phyloP scores from a whole-genome alignment of 306 rosid genomes.

The Castanea mollissima region DNA sequence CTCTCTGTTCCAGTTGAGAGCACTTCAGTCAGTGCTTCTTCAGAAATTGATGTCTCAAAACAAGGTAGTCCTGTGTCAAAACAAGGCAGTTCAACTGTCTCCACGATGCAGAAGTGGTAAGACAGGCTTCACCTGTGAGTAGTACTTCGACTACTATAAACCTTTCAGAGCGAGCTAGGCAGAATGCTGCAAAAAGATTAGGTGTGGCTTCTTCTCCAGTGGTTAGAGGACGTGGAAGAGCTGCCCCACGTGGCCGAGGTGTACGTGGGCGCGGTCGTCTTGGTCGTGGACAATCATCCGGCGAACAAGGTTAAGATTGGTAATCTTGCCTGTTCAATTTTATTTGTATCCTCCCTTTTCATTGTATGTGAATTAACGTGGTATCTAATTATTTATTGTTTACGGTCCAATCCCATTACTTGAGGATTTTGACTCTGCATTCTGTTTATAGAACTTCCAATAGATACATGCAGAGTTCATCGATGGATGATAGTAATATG shows the following conservation, averaged over 20 bases:
- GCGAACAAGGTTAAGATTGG: slow-evolving; percentile 32
- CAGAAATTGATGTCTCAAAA: slow-evolving; percentile 45
- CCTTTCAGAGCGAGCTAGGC: slow-evolving; percentile 59
- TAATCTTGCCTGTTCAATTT: not conserved
- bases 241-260: slow-evolving; percentile 47
- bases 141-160: slow-evolving; percentile 54
- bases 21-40: slow-evolving; percentile 25
- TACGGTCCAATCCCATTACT: not conserved
- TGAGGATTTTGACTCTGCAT: not conserved
- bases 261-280: slow-evolving; percentile 45
- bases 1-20: slow-evolving; percentile 33
- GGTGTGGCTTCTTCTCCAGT: slow-evolving; percentile 44
- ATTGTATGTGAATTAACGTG: not conserved
- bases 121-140: slow-evolving; percentile 51
- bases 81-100: slow-evolving; percentile 26
- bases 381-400: not conserved
- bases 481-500: not conserved
- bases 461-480: not conserved
- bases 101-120: slow-evolving; percentile 41
- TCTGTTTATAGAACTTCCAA: not conserved
- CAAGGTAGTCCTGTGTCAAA: slow-evolving; percentile 32
- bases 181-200: slow-evolving; percentile 66
- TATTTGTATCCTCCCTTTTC: not conserved
- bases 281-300: slow-evolving; percentile 58
- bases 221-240: slow-evolving; percentile 65